Base-by-base conservation (phyloP, 768 basidiomycete genomes). In the Mycena pura region DNA sequence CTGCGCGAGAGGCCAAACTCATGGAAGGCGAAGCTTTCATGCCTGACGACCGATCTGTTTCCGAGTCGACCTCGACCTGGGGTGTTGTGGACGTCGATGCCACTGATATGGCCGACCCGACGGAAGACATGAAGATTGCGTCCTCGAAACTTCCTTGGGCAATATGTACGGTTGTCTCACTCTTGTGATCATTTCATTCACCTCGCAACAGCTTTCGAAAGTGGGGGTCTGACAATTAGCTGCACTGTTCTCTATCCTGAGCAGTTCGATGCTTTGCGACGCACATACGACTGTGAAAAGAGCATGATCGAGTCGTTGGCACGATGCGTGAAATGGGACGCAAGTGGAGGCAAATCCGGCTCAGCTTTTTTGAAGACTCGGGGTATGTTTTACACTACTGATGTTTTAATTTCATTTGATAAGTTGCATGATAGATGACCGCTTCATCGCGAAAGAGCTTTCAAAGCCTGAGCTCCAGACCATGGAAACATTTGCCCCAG, bases 371-470 rank as follows among this genome's bases (percentile, higher is more conserved):
- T 99, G 66, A 99, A 99, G 77, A 98, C 96, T 15, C 82, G 88
- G 80, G 96, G 96, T 93, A 60, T 38, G 80, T 66, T 34, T 2
- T 34, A 22, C 19, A 24, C 40, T n/a, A 5, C 9, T 10, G 3
- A 21, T 24, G 49, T 22, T 40, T 19, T 1, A 36, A 31, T 5
- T 44, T 36, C 49, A 17, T 40, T n/a, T 2, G 39, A 41, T 14
- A 44, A 44, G 38, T 14, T 22, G 40, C 63, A 11, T 63, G 47
- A 19, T 56, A 97, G 96, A 99, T 70, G 95, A 99, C 73, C 94
- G 97, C 6, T 99, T 99, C 81, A 97, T 99, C 65, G 94, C 96
- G 31, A 99, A 99, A 70, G 96, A 98, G 67, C 84, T 99, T 25
- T 96, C 96, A 0, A 84, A 86, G 57, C 82, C 92, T 28, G 97